A percentile compares a stretch with the other conserved stretches of the same genome.
Evolutionary conservation across 2,329 filamentous ascomycete species (phyloP).

Genomic region (Pleomassaria siparia): DNA sequence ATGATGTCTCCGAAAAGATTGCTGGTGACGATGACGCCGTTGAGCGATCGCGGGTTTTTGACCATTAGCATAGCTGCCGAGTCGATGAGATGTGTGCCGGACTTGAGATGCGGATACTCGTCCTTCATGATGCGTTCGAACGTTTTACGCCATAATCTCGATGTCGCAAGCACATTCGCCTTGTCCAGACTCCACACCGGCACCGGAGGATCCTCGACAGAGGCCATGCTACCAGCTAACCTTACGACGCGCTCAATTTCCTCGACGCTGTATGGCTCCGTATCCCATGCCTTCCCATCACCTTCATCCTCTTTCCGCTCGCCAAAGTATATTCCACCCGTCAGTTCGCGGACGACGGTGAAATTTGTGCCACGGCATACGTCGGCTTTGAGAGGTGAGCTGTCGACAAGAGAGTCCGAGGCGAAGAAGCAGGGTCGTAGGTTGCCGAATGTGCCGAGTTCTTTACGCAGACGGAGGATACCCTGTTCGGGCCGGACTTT

Average conservation of each 20-base stretch:
- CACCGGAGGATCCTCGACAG: constrained; percentile 72
- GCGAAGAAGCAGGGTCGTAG: constrained; percentile 95
- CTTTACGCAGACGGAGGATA: constrained; percentile 85
- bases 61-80: constrained; percentile 97
- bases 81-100: constrained; percentile 91
- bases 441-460: constrained; percentile 93
- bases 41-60: constrained; percentile 85
- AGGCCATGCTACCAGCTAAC: constrained; percentile 77
- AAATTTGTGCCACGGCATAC: constrained; percentile 88
- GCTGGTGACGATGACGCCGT: constrained; percentile 88
- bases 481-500: constrained; percentile 89
- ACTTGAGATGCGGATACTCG: constrained; percentile 84
- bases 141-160: constrained; percentile 83
- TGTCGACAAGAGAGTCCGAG: constrained; percentile 78
- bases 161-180: constrained; percentile 93
- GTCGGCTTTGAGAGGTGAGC: constrained; percentile 82
- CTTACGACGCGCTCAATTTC: constrained; percentile 90
- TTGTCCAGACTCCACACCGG: constrained; percentile 90
- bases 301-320: constrained; percentile 80
- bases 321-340: constrained; percentile 93
- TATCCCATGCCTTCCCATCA: constrained; percentile 75
- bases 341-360: constrained; percentile 88
- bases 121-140: constrained; percentile 81
- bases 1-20: constrained; percentile 98
- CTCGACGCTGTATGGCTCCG: constrained; percentile 77